These are phyloP conservation scores for Gossypium trilobum DNA, from an alignment of 441 rosid species.

Conservation along the genomic window DNA sequence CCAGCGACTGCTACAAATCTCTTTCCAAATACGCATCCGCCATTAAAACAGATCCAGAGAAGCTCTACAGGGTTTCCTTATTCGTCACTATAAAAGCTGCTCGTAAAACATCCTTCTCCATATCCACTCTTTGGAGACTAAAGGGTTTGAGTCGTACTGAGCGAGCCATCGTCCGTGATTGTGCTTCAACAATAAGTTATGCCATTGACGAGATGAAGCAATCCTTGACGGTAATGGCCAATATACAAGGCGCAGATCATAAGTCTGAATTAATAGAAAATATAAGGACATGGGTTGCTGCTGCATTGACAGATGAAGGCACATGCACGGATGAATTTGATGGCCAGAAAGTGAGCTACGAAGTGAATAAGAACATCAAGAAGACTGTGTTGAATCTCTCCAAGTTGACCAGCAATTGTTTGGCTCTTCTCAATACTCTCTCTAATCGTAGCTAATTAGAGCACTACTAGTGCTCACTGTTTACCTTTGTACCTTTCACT, in stretches of 20 bases:
- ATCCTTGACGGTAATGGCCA: slow-evolving; percentile 30
- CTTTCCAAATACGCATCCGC: slow-evolving; percentile 37
- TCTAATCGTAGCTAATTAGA: slow-evolving; percentile 11
- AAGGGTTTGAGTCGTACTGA: slow-evolving; percentile 30
- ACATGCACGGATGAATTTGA: slow-evolving; percentile 66
- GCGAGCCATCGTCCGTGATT: slow-evolving; percentile 39
- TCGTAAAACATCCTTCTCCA: slow-evolving; percentile 16
- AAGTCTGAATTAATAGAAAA: slow-evolving; percentile 28
- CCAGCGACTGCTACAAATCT: slow-evolving; percentile 38
- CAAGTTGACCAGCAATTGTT: slow-evolving; percentile 49
- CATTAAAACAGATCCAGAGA: slow-evolving; percentile 40
- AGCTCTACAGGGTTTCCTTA: slow-evolving; percentile 42
- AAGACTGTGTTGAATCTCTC: slow-evolving; percentile 31
- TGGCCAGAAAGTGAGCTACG: slow-evolving; percentile 27
- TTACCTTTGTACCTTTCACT: not conserved
- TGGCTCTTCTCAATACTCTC: slow-evolving; percentile 47
- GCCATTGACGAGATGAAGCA: slow-evolving; percentile 38
- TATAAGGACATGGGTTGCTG: slow-evolving; percentile 54
- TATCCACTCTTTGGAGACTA: slow-evolving; percentile 25
- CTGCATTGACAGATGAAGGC: slow-evolving; percentile 52
- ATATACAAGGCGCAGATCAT: slow-evolving; percentile 13
- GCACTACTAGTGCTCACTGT: not conserved
- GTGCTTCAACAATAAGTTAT: slow-evolving; percentile 38
- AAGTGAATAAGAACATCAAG: slow-evolving; percentile 33
- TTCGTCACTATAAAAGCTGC: slow-evolving; percentile 35